Evolutionary conservation across 2,329 filamentous ascomycete genomes (phyloP).

Genomic region (Bipolaris cookei): DNA sequence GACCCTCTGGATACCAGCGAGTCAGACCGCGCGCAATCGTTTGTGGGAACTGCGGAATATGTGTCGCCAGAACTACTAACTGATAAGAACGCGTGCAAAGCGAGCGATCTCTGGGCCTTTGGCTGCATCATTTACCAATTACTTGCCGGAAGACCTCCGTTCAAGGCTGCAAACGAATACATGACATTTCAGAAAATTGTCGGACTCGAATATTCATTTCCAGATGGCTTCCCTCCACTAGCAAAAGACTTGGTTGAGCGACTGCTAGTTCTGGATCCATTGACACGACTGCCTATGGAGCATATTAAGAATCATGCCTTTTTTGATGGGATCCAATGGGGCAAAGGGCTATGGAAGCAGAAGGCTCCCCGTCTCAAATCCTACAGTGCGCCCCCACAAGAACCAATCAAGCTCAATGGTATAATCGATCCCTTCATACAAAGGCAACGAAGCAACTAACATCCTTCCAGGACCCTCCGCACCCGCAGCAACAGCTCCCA

Average conservation of each 20-base stretch:
- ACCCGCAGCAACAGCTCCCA: constrained; percentile 27
- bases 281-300: constrained; percentile 84
- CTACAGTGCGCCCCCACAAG: constrained; percentile 77
- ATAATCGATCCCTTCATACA: constrained; percentile 31
- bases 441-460: constrained; percentile 26
- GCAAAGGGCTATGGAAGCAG: constrained; percentile 83
- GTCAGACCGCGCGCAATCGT: constrained; percentile 82
- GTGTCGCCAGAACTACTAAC: constrained; percentile 97
- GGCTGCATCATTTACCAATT: constrained; percentile 98
- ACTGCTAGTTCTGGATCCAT: constrained; percentile 85
- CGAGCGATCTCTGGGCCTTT: constrained; percentile 97
- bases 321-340: constrained; percentile 86
- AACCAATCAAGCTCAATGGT: constrained; percentile 62
- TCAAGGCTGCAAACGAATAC: constrained; percentile 96
- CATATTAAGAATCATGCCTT: constrained; percentile 97
- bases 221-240: constrained; percentile 81
- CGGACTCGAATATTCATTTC: constrained; percentile 90
- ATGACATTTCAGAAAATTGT: constrained; percentile 99
- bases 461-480: constrained; percentile 37
- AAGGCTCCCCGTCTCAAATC: constrained; percentile 87
- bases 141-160: constrained; percentile 91
- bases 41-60: constrained; percentile 97
- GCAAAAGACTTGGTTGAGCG: constrained; percentile 90
- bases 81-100: constrained; percentile 96
- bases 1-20: constrained; percentile 64